Percentiles rank a stretch among this genome's conserved stretches.
phyloP scores from a whole-genome alignment of 371 early-diverging fungal species.

The Sporodiniella umbellata region DNA sequence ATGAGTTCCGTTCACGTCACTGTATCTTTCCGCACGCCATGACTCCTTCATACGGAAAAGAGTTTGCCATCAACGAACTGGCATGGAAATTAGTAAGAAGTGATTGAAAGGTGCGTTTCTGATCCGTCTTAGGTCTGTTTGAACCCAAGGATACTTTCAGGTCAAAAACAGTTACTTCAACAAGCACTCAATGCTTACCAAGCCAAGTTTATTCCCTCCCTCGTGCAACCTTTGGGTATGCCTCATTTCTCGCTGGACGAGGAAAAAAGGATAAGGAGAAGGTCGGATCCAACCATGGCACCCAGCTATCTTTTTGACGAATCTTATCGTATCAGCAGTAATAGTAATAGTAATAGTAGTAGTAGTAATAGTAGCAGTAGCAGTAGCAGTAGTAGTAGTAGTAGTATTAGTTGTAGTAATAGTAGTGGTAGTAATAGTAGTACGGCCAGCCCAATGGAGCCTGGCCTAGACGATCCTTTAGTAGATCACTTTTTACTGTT shows the following conservation, averaged over 20 bases:
- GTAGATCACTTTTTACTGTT: constrained; percentile 26
- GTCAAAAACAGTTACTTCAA: constrained; percentile 45
- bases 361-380: too few species aligned
- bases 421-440: too few species aligned
- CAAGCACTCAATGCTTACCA: constrained; percentile 48
- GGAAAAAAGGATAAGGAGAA: constrained; percentile 6
- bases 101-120: not conserved
- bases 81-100: constrained; percentile 46
- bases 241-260: constrained; percentile 42
- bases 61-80: constrained; percentile 47
- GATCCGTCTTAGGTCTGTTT: constrained; percentile 39
- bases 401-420: too few species aligned
- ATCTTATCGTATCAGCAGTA: constrained; percentile 14
- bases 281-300: constrained; percentile 25
- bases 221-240: constrained; percentile 27
- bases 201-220: constrained; percentile 39
- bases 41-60: constrained; percentile 33
- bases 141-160: constrained; percentile 41
- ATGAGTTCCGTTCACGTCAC: constrained; percentile 35
- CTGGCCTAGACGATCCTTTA: too few species aligned
- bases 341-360: constrained; percentile 9
- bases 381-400: constrained; percentile 16
- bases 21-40: constrained; percentile 34
- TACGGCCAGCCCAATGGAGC: constrained; percentile 26
- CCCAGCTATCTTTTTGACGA: constrained; percentile 26